phyloP scores from a whole-genome alignment of 2,329 filamentous ascomycete genomes.

The Colletotrichum sp. region DNA sequence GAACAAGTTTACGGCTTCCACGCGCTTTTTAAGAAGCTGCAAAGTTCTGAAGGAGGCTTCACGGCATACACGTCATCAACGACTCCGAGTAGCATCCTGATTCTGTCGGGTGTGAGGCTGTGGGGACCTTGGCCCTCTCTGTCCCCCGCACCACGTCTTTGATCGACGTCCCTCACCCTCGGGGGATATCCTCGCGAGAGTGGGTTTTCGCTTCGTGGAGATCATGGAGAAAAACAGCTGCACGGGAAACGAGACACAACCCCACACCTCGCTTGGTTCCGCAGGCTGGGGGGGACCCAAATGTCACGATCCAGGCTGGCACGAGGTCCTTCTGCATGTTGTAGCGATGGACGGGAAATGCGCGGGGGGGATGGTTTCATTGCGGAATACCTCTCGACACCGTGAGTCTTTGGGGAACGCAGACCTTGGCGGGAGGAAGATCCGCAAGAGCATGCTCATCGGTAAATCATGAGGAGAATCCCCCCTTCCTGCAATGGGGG shows the following conservation, averaged over 20 bases:
- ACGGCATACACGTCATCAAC: not conserved
- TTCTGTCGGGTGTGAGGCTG: not conserved
- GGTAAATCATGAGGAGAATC: too few relatives aligned
- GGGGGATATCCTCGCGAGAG: not conserved
- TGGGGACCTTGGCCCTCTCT: not conserved
- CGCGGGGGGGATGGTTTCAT: not conserved
- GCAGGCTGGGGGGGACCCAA: not conserved
- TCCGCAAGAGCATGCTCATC: not conserved
- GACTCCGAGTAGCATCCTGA: not conserved
- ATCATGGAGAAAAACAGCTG: not conserved
- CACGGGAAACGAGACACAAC: not conserved
- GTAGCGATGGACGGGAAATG: not conserved
- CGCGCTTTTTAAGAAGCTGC: not conserved
- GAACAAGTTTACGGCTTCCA: not conserved
- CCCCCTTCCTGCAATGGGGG: not conserved
- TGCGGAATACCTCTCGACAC: not conserved
- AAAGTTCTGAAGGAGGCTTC: not conserved
- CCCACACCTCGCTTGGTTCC: not conserved
- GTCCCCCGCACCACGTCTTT: not conserved
- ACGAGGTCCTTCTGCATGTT: not conserved
- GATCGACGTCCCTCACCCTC: not conserved
- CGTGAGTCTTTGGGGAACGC: not conserved
- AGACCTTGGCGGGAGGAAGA: not conserved
- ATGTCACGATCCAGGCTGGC: not conserved
- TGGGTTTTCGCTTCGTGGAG: not conserved